Evolutionary conservation across 148 eudicot species (phyloP).

Genomic region (Salicornia ramosissima): DNA sequence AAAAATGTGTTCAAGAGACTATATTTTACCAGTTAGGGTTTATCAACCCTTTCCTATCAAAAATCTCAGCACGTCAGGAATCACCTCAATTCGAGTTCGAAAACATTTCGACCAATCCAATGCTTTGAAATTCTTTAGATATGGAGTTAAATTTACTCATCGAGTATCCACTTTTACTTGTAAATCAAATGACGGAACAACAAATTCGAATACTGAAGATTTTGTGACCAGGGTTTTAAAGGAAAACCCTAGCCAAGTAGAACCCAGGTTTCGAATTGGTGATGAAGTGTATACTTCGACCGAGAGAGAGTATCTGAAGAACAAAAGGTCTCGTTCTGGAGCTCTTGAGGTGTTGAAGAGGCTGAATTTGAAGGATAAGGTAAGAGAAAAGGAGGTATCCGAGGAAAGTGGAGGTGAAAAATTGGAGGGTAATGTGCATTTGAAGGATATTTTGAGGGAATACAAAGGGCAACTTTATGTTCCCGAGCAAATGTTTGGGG

Average conservation of each 20-base stretch:
- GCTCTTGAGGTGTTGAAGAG: constrained; percentile 38
- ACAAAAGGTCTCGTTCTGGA: constrained; percentile 23
- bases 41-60: constrained; percentile 29
- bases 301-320: constrained; percentile 47
- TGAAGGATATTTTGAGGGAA: constrained; percentile 80
- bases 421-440: constrained; percentile 41
- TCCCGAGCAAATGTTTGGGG: constrained; percentile 68
- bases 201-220: constrained; percentile 38
- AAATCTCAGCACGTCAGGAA: constrained; percentile 15
- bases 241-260: constrained; percentile 86
- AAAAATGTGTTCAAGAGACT: constrained; percentile 25
- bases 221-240: constrained; percentile 73
- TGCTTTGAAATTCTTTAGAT: constrained; percentile 4
- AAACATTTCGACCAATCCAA: constrained; percentile 7
- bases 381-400: constrained; percentile 21
- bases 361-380: constrained; percentile 36
- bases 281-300: constrained; percentile 50
- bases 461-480: constrained; percentile 80
- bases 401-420: constrained; percentile 26
- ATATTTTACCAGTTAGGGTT: constrained; percentile 29
- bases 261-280: constrained; percentile 59
- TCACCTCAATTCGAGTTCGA: constrained; percentile 23
- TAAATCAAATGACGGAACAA: constrained; percentile 12
- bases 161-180: constrained; percentile 25
- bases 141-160: constrained; percentile 17